Base-by-base conservation (phyloP, 139 green algal genomes). In the Mychonastes homosphaera region DNA sequence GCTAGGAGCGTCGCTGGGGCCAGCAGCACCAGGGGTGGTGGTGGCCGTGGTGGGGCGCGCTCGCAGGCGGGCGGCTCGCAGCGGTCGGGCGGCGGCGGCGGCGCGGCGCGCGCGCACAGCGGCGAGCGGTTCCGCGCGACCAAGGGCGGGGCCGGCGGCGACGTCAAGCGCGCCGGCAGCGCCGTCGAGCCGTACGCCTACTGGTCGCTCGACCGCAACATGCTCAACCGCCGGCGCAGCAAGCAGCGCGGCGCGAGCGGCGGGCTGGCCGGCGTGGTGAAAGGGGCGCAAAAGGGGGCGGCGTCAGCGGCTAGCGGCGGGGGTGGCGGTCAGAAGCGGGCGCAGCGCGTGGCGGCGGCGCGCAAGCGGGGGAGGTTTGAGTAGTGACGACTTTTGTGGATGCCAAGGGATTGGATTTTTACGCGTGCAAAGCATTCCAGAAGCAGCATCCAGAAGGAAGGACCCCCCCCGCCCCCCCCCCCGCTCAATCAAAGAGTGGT, bases 161-260 rank as follows among this genome's bases (percentile, higher is more conserved):
- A 94, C 53, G 74, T 84, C 3, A 92, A 90, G 66, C 75, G 82
- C 32, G 65, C 41, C 13, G 69, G 46, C 35, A 51, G 51, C 4
- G 45, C 43, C 29, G 72, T 88, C 30, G 91, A 99, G 79, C 92
- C 92, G 12, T 97, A 95, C 64, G 91, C 92, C 0, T 99, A 98
- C 73, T 99, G 92, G 92, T 83, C 79, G 19, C 75, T 99, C 50
- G 92, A 99, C 64, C 72, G 83, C 12, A 92, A 91, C 53, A 81
- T 98, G 80, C 78, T 99, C 28, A 98, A 98, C 73, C 67, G 81
- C 35, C 75, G 91, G 33, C 34, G 69, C 5, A 63, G 70, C 48
- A 95, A 95, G 79, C 69, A 76, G 49, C 65, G 54, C 18, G 49
- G 36, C 24, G 80, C 78, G 1, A 40, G 49, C 6, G 69, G 72